Conservation (phyloP, 768 basidiomycete genomes). For the Crassisporium funariophilum region DNA sequence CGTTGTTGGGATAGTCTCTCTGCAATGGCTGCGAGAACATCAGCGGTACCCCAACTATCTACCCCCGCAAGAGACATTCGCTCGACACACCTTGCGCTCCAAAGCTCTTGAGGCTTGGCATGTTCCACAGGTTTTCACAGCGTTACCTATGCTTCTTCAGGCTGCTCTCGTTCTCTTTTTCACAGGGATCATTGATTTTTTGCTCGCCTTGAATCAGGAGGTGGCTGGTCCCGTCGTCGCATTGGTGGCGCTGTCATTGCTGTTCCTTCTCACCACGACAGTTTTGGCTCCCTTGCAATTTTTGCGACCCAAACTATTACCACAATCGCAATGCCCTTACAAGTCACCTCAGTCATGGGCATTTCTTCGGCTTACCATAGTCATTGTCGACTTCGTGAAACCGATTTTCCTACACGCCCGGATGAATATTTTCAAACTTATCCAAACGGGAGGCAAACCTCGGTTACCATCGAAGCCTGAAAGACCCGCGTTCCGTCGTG, state of each 20-base stretch:
- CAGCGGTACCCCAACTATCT: conserved; percentile 14
- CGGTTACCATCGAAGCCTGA: too few species aligned
- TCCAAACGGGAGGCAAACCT: too few species aligned
- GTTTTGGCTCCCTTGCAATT: conserved; percentile 13
- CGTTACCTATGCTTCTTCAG: conserved; percentile 21
- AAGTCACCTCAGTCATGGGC: conserved; percentile 21
- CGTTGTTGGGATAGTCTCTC: conserved; percentile 27
- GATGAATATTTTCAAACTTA: too few species aligned
- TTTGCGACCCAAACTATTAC: conserved; percentile 3
- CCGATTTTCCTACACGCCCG: too few species aligned
- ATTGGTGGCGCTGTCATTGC: conserved; percentile 12
- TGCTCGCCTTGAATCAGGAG: conserved; percentile 15
- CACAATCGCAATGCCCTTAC: conserved; percentile 14
- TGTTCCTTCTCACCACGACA: conserved; percentile 13
- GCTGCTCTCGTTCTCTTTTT: conserved; percentile 22
- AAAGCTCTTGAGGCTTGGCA: conserved; percentile 22
- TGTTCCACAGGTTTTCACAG: conserved; percentile 18
- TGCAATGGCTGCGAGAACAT: conserved; percentile 28
- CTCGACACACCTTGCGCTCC: conserved; percentile 21
- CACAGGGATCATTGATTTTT: conserved; percentile 20
- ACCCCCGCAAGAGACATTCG: conserved; percentile 15
- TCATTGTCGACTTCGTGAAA: too few species aligned
- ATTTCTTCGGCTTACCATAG: too few species aligned
- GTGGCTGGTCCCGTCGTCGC: conserved; percentile 15
- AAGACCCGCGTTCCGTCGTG: too few species aligned